Conservation (phyloP, 169 alveolate genomes). For the Plasmodium malariae region DNA sequence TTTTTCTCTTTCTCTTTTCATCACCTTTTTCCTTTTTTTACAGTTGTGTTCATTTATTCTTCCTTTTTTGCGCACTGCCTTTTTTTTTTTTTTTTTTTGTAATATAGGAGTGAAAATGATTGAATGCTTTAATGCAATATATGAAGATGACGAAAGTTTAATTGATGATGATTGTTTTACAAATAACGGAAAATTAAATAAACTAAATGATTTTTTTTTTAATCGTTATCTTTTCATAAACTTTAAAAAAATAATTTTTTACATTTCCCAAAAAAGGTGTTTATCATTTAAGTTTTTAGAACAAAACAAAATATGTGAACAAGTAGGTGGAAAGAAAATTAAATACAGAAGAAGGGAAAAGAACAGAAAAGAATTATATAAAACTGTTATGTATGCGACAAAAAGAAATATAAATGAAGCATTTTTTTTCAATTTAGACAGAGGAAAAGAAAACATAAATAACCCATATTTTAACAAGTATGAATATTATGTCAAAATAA, state of each 20-base stretch:
- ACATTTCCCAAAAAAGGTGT: not conserved
- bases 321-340: not conserved
- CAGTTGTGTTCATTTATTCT: not conserved
- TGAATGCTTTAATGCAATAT: not conserved
- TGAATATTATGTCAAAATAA: not conserved
- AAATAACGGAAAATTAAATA: slow-evolving; percentile 2
- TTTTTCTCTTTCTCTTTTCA: not conserved
- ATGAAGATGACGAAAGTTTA: slow-evolving; percentile 6
- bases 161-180: not conserved
- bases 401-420: not conserved
- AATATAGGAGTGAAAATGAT: slow-evolving; percentile 14
- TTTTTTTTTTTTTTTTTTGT: not conserved
- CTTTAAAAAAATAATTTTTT: slow-evolving; percentile 7
- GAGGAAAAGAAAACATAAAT: slow-evolving; percentile 19
- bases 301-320: not conserved
- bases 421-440: not conserved
- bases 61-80: not conserved
- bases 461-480: not conserved
- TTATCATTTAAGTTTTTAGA: not conserved
- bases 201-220: not conserved
- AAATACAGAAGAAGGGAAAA: not conserved
- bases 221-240: not conserved
- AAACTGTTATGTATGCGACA: not conserved
- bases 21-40: not conserved
- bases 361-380: not conserved